Evolutionary conservation across 352 stramenopile genomes (phyloP).

Genomic region (Globisporangium viniferum): DNA sequence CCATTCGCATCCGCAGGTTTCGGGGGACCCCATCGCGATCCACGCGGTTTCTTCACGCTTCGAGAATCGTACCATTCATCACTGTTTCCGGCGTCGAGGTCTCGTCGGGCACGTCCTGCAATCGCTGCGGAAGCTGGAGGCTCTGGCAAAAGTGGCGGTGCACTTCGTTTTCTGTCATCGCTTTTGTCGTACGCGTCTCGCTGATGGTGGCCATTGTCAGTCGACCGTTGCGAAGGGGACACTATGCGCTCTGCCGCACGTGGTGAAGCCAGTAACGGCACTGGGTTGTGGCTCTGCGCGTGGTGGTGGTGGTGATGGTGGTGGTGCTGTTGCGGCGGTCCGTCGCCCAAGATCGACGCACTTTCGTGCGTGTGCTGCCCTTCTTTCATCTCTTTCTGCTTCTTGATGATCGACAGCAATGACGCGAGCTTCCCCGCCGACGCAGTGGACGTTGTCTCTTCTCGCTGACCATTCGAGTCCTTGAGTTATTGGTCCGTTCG

Average conservation of each 20-base stretch:
- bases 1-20: conserved; percentile 25
- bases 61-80: conserved; percentile 38
- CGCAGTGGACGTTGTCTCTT: conserved; percentile 34
- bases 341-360: conserved; percentile 8
- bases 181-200: conserved; percentile 8
- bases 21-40: conserved; percentile 68
- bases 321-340: neutral
- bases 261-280: conserved; percentile 7
- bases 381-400: conserved; percentile 63
- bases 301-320: neutral
- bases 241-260: conserved; percentile 1
- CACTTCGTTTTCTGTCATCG: conserved; percentile 11
- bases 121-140: conserved; percentile 13
- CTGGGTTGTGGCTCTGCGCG: neutral
- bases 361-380: conserved; percentile 11
- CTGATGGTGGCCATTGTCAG: neutral
- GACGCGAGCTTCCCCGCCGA: conserved; percentile 65
- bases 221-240: neutral
- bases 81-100: conserved; percentile 19
- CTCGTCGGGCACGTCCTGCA: conserved; percentile 20
- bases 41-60: conserved; percentile 54
- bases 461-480: conserved; percentile 13
- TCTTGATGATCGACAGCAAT: conserved; percentile 81
- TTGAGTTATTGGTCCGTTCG: conserved; percentile 10
- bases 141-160: conserved; percentile 6